Evolutionary conservation across 345 rosid genomes (phyloP).

Genomic region (Citrus glauca): DNA sequence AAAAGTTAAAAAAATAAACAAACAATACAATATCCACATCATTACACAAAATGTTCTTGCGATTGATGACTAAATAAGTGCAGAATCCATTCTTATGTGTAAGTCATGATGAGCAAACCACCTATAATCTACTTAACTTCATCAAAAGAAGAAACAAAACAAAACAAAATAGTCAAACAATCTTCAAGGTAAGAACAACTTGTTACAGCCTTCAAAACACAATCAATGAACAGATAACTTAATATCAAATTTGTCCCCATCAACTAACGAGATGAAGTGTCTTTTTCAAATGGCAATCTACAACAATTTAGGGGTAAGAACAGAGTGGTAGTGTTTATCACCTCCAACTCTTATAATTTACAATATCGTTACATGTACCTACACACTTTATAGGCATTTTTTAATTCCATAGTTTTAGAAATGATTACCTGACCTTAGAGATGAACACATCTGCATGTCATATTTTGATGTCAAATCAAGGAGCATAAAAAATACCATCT

Average conservation of each 20-base stretch:
- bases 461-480: neutral
- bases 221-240: neutral
- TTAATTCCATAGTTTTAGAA: neutral
- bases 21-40: neutral
- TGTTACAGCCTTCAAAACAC: neutral
- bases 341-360: too few relatives aligned
- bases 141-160: neutral
- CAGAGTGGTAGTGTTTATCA: too few relatives aligned
- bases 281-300: too few relatives aligned
- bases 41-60: too few relatives aligned
- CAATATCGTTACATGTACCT: neutral
- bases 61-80: too few relatives aligned
- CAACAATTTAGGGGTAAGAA: too few relatives aligned
- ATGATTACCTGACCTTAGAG: neutral
- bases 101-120: too few relatives aligned
- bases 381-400: neutral
- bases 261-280: too few relatives aligned
- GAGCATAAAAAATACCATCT: conserved; percentile 37
- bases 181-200: neutral
- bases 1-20: neutral
- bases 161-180: too few relatives aligned
- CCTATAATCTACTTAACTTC: neutral
- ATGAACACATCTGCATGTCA: neutral
- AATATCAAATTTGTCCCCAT: too few relatives aligned
- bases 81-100: too few relatives aligned